A percentile compares a stretch with the other conserved stretches of the same genome.
phyloP scores from a whole-genome alignment of 1,284 basidiomycete genomes.

The Coniferiporia weirii region DNA sequence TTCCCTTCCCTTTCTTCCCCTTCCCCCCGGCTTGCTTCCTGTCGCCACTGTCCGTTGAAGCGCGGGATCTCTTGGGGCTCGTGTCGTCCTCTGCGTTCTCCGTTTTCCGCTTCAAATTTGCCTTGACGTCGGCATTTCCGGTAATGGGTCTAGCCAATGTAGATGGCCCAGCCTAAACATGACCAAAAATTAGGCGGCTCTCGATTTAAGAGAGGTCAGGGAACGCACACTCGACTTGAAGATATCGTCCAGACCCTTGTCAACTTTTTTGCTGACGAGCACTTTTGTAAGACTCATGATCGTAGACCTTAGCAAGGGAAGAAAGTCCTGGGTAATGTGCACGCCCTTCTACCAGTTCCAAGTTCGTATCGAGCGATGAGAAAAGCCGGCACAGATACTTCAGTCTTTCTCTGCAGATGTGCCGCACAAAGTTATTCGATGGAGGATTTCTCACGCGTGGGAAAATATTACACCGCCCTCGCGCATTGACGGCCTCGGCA shows the following conservation, averaged over 20 bases:
- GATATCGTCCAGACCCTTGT: constrained; percentile 12
- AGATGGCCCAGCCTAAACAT: constrained; percentile 16
- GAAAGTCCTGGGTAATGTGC: too few species aligned
- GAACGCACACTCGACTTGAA: constrained; percentile 16
- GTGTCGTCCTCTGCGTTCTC: constrained; percentile 12
- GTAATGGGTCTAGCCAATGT: not conserved
- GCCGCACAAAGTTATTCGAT: not conserved
- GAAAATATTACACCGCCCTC: too few species aligned
- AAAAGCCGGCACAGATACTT: too few species aligned
- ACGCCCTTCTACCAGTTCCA: too few species aligned
- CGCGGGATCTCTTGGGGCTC: constrained; percentile 10
- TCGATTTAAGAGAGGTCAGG: not conserved
- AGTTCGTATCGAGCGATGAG: too few species aligned
- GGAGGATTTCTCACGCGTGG: not conserved
- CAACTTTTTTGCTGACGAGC: constrained; percentile 3
- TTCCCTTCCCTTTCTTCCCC: constrained; percentile 16
- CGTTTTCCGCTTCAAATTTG: not conserved
- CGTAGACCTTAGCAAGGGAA: not conserved
- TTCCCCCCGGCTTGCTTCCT: constrained; percentile 7
- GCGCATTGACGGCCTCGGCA: too few species aligned
- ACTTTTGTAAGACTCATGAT: constrained; percentile 5
- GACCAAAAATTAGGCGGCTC: not conserved
- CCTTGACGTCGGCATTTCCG: constrained; percentile 16
- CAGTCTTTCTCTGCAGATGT: not conserved
- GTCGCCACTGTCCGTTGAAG: not conserved